Percentiles rank a stretch among this genome's conserved stretches.
Evolutionary conservation across 2,329 filamentous ascomycete species (phyloP).

Genomic region (Paraphaeosphaeria minitans): DNA sequence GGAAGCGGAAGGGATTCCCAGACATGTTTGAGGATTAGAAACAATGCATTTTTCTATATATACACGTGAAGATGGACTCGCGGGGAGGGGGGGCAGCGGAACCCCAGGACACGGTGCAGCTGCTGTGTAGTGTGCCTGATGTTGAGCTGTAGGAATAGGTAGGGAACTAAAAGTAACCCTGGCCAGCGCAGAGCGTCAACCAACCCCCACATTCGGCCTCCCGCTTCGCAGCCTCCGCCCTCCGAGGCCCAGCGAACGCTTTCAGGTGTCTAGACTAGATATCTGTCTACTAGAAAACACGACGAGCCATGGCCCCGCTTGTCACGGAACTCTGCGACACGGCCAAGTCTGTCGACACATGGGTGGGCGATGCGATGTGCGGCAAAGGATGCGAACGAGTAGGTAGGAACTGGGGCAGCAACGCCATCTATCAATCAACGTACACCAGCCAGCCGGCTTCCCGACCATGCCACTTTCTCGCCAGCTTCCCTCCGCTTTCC

Average conservation of each 20-base stretch:
- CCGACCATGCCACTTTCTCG: conserved; percentile 62
- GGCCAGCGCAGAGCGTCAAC: conserved; percentile 19
- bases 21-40: conserved; percentile 44
- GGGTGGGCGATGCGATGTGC: neutral
- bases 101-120: conserved; percentile 12
- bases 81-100: neutral
- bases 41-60: conserved; percentile 49
- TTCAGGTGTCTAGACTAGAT: too few species aligned
- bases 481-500: conserved; percentile 62
- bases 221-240: neutral
- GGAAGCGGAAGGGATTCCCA: conserved; percentile 50
- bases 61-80: conserved; percentile 35
- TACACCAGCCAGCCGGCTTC: conserved; percentile 66
- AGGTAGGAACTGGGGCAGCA: neutral
- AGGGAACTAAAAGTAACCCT: too few species aligned
- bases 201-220: conserved; percentile 12
- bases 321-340: neutral
- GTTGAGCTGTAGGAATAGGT: conserved; percentile 13
- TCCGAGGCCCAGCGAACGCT: conserved; percentile 11
- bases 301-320: neutral
- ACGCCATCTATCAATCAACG: conserved; percentile 57
- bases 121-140: conserved; percentile 16
- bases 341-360: neutral
- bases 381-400: neutral
- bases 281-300: too few species aligned